Conservation (phyloP, 2,329 filamentous ascomycete genomes). For the Botryotinia calthae region DNA sequence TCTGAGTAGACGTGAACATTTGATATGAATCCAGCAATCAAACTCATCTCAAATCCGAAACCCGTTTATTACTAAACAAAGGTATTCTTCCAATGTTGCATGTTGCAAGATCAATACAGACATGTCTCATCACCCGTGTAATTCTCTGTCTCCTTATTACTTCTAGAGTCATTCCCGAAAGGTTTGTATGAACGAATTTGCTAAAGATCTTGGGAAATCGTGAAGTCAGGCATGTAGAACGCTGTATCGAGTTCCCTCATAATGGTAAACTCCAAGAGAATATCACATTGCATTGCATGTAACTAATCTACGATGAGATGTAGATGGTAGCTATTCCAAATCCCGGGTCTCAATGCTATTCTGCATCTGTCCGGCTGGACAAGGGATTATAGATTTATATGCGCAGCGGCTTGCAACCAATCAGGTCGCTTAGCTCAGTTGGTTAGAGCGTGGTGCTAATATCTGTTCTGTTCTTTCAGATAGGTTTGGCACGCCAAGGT, state of each 20-base stretch:
- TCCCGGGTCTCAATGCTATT: background rate
- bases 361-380: too few relatives aligned
- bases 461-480: too few relatives aligned
- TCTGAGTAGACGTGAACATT: accelerated
- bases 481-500: too few relatives aligned
- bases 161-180: background rate
- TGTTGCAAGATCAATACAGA: background rate
- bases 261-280: accelerated
- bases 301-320: background rate
- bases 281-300: background rate
- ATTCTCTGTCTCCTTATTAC: background rate
- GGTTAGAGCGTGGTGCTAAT: too few relatives aligned
- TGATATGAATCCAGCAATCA: background rate
- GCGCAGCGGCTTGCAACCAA: too few relatives aligned
- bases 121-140: background rate
- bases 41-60: background rate
- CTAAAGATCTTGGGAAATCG: background rate
- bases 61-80: background rate
- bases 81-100: background rate
- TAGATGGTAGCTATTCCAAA: background rate
- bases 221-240: background rate
- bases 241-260: background rate
- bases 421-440: too few relatives aligned
- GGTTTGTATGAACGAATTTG: background rate
- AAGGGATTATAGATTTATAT: too few relatives aligned